These are phyloP conservation scores for Pleurotus platypus DNA, from an alignment of 768 basidiomycete genomes.

Conservation along the genomic window DNA sequence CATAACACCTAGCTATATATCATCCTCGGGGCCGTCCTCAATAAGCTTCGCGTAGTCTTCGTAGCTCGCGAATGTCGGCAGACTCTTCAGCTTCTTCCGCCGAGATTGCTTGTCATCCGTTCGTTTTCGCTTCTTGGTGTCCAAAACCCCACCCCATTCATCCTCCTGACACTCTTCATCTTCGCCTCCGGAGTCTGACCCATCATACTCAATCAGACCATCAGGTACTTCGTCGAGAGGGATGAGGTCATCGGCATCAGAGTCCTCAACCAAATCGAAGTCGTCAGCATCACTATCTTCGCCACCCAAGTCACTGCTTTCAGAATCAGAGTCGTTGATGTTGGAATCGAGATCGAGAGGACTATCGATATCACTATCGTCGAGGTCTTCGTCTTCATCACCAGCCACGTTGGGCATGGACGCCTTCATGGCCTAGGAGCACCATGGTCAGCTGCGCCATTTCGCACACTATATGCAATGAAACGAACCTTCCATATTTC, in stretches of 20 bases:
- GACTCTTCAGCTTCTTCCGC: constrained; percentile 64
- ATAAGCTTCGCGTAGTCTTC: constrained; percentile 86
- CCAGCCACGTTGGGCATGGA: constrained; percentile 64
- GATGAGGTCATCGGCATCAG: constrained; percentile 71
- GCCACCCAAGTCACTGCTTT: background rate
- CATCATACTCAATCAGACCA: constrained; percentile 59
- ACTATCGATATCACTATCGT: constrained; percentile 30
- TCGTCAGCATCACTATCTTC: constrained; percentile 37
- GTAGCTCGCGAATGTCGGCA: constrained; percentile 84
- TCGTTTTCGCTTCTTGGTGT: constrained; percentile 44
- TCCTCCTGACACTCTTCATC: constrained; percentile 28
- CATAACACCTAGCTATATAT: constrained; percentile 32
- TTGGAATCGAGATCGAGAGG: constrained; percentile 16
- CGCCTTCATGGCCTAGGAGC: constrained; percentile 79
- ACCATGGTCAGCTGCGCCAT: too few species aligned
- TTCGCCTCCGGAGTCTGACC: constrained; percentile 36
- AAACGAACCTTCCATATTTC: constrained; percentile 84
- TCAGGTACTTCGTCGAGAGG: constrained; percentile 50
- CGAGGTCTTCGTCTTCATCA: constrained; percentile 38
- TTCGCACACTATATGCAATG: background rate
- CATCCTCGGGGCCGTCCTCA: constrained; percentile 71
- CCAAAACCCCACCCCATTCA: constrained; percentile 54
- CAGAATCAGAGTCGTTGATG: constrained; percentile 25
- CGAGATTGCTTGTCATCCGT: constrained; percentile 35
- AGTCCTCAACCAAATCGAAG: constrained; percentile 58